Evolutionary conservation across 768 basidiomycete genomes (phyloP), one percentile per base, ranked within the genome.

Genomic region (Psilocybe sp.): DNA sequence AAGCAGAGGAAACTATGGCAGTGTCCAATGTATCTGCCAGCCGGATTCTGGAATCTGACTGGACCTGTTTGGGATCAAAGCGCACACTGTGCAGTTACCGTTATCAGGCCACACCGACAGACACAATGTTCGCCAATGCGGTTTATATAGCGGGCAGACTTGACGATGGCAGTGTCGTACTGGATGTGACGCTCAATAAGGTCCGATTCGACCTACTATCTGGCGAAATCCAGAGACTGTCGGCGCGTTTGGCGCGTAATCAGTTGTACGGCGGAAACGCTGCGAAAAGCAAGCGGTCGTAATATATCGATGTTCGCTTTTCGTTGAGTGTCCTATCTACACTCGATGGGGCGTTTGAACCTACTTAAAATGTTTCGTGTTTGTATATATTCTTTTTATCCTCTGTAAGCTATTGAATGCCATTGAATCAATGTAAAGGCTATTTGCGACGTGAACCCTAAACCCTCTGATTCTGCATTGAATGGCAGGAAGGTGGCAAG

Each of bases 1-100:
- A 54, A 16, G 71, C 69, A 6, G 52, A 70, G 23, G 73, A 74
- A 45, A 69, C 67, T 0, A 48, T 76, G 13, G 52, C 65, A 2
- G 33, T 75, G 1, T 73, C 71, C 31, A 73, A 75, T 50, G 70
- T 74, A 15, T 72, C 71, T 19, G 69, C 68, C 6, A 70, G 71
- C 11, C 64, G 70, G 14, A 74, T 73, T 32, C 37, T 74, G 10
- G 71, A 74, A 40, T 49, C 69, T 3, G 71, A 74, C 46, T 74
- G 73, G 74, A 64, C 57, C 12, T 41, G 61, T 2, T 46, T 69
- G 3, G 71, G 73, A 2, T 66, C 62, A 1, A 54, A 53, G 37
- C 57, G 59, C 34, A 75, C 73, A 0, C 16, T 74, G 9, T 75
- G 70, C 47, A 62, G 69, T 5, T 75, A 74, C 41, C 58, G 71